Evolutionary conservation across 2,329 filamentous ascomycete genomes (phyloP).

Genomic region (Rasamsonia emersonii): DNA sequence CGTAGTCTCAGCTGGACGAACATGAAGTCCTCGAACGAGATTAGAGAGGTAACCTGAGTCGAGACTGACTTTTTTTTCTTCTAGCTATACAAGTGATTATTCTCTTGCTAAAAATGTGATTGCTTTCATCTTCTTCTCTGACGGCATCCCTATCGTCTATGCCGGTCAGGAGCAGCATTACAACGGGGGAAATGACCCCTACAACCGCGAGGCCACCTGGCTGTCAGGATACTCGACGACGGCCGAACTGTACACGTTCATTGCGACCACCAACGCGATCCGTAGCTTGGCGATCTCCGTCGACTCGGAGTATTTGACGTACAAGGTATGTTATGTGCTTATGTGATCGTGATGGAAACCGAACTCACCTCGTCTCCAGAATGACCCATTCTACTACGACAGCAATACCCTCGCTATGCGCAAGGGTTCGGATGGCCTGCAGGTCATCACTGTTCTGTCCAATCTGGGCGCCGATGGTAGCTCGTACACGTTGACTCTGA

Average conservation of each 20-base stretch:
- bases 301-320: slow-evolving; percentile 33
- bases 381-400: slow-evolving; percentile 37
- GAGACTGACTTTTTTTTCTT: too few species aligned
- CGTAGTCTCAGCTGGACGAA: too few species aligned
- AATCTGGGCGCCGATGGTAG: slow-evolving; percentile 28
- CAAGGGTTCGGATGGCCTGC: slow-evolving; percentile 33
- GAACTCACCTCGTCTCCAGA: slow-evolving; percentile 17
- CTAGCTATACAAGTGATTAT: slow-evolving; percentile 24
- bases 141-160: slow-evolving; percentile 59
- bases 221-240: slow-evolving; percentile 41
- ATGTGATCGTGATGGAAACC: not conserved
- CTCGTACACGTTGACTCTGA: slow-evolving; percentile 18
- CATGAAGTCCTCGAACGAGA: too few species aligned
- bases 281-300: slow-evolving; percentile 36
- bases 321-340: slow-evolving; percentile 17
- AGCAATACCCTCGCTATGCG: slow-evolving; percentile 37
- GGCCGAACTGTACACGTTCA: slow-evolving; percentile 42
- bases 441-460: slow-evolving; percentile 34
- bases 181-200: slow-evolving; percentile 41
- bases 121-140: slow-evolving; percentile 49
- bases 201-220: slow-evolving; percentile 52
- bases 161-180: slow-evolving; percentile 61
- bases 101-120: slow-evolving; percentile 53
- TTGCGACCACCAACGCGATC: slow-evolving; percentile 42
- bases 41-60: too few species aligned